Conservation (phyloP, 2,329 filamentous ascomycete species). For the Pyrenochaeta sp. region DNA sequence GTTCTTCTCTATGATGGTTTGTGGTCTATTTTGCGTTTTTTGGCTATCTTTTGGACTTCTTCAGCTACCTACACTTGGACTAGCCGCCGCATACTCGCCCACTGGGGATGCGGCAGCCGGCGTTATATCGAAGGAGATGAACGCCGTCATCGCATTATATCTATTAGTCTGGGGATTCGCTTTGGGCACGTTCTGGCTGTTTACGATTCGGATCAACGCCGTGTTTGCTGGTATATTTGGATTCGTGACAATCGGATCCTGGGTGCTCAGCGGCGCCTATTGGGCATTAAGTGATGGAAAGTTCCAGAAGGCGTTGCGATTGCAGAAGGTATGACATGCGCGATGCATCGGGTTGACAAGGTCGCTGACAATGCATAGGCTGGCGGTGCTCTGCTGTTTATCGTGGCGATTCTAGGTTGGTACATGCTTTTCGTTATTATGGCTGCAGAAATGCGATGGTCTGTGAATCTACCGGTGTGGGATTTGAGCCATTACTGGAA, state of each 20-base stretch:
- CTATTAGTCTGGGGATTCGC: constrained; percentile 63
- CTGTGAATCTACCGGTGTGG: constrained; percentile 59
- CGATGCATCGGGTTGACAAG: too few relatives aligned
- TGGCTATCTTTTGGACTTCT: constrained; percentile 63
- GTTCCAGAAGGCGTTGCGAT: constrained; percentile 50
- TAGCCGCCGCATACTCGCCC: constrained; percentile 55
- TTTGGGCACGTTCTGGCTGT: constrained; percentile 61
- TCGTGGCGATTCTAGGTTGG: constrained; percentile 60
- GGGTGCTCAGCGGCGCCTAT: constrained; percentile 59
- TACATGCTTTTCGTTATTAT: constrained; percentile 65
- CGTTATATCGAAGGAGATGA: constrained; percentile 55
- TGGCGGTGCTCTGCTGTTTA: constrained; percentile 53
- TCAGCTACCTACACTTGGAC: constrained; percentile 59
- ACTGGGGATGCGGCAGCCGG: constrained; percentile 56
- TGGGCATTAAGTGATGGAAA: constrained; percentile 58
- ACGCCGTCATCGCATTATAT: constrained; percentile 60
- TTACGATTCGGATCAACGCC: constrained; percentile 60
- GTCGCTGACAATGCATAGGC: constrained; percentile 29
- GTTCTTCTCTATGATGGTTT: constrained; percentile 59
- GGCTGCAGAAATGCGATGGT: constrained; percentile 62
- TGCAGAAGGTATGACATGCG: constrained; percentile 56
- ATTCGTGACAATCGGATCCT: constrained; percentile 56
- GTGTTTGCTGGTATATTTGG: constrained; percentile 61
- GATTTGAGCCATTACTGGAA: constrained; percentile 61
- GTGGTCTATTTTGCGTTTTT: constrained; percentile 60